These are phyloP conservation scores for Alternaria sp. DNA, from an alignment of 2,329 filamentous ascomycete species.

Conservation along the genomic window DNA sequence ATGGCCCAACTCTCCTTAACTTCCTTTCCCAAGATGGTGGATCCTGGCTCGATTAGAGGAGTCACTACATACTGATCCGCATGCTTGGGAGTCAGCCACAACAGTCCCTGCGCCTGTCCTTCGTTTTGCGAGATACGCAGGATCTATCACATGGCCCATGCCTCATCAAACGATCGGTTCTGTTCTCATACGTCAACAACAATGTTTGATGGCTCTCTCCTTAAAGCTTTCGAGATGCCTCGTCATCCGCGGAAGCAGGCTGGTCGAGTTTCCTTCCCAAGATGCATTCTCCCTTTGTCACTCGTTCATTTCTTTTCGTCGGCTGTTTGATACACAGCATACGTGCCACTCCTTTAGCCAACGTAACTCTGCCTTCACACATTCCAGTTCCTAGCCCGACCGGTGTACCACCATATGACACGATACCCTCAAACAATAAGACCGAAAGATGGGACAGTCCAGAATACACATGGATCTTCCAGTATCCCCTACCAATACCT, in stretches of 20 bases:
- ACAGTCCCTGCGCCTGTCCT: conserved; percentile 4
- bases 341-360: conserved; percentile 8
- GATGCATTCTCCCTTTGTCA: conserved; percentile 10
- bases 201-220: neutral
- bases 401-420: conserved; percentile 4
- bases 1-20: neutral
- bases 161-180: conserved; percentile 3
- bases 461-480: conserved; percentile 48
- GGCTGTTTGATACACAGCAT: neutral
- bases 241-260: neutral
- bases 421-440: neutral
- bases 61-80: conserved; percentile 6
- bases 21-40: conserved; percentile 2
- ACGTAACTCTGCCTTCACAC: conserved; percentile 1
- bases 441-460: conserved; percentile 41
- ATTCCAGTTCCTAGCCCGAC: neutral
- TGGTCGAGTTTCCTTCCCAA: neutral
- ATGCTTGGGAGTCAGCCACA: neutral
- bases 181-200: neutral
- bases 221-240: conserved; percentile 3
- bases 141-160: conserved; percentile 7
- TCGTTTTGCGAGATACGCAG: conserved; percentile 2
- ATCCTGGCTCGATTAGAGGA: conserved; percentile 1
- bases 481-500: conserved; percentile 54
- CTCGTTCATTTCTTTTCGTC: conserved; percentile 7